A percentile compares a stretch with the other conserved stretches of the same genome.
phyloP scores from a whole-genome alignment of 148 eudicot species.

The Talinum fruticosum region DNA sequence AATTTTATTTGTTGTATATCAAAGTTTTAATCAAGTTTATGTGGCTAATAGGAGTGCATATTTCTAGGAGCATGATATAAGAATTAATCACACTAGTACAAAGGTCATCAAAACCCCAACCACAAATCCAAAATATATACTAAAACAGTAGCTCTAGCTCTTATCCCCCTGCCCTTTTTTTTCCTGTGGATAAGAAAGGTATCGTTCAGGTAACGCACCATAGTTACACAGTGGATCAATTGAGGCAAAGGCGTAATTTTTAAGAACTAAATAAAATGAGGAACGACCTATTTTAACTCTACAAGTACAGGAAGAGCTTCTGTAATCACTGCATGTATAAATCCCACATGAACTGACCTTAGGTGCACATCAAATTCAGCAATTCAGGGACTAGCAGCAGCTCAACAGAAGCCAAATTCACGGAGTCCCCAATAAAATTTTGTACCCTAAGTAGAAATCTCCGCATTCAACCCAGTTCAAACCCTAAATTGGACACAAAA shows the following conservation, averaged over 20 bases:
- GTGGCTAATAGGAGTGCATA: no score
- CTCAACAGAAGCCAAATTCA: slow-evolving; percentile 6
- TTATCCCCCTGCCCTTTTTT: not conserved
- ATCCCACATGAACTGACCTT: slow-evolving; percentile 5
- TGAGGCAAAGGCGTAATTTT: slow-evolving; percentile 14
- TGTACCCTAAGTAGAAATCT: not conserved
- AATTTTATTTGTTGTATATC: no score
- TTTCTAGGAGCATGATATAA: no score
- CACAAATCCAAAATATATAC: not conserved
- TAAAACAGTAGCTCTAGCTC: not conserved
- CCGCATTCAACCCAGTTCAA: slow-evolving; percentile 8
- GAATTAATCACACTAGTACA: not conserved
- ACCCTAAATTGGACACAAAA: slow-evolving; percentile 22
- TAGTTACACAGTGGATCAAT: not conserved
- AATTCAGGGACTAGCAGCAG: not conserved
- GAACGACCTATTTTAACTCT: not conserved
- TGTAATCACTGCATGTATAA: slow-evolving; percentile 4
- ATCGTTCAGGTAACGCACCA: slow-evolving; percentile 5
- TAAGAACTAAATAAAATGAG: not conserved
- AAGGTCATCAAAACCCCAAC: not conserved
- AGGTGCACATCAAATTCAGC: slow-evolving; percentile 11
- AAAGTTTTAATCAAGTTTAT: no score
- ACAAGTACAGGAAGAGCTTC: slow-evolving; percentile 13
- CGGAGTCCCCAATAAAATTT: slow-evolving; percentile 2
- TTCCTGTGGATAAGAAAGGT: not conserved